A percentile compares a stretch with the other conserved stretches of the same genome.
These are phyloP conservation scores for Daphne laureola DNA, from an alignment of 441 rosid species.

Conservation along the genomic window DNA sequence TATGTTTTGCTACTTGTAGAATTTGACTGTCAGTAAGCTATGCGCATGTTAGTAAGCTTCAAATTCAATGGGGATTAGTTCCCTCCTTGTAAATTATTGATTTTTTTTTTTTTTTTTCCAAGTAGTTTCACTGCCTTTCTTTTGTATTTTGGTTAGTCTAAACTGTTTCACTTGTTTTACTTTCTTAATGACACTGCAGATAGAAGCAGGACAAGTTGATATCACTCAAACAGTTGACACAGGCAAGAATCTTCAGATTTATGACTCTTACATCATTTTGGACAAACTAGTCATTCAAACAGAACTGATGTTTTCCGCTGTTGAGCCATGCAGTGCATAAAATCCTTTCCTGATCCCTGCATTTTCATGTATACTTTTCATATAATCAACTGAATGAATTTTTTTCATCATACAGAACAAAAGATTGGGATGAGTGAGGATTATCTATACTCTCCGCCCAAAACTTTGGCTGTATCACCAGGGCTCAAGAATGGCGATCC, in stretches of 20 bases:
- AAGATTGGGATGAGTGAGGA: constrained; percentile 22
- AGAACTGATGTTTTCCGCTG: too few relatives aligned
- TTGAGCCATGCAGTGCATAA: too few relatives aligned
- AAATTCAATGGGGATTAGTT: too few relatives aligned
- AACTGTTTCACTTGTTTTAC: background rate
- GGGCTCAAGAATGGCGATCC: constrained; percentile 26
- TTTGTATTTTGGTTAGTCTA: background rate
- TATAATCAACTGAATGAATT: too few relatives aligned
- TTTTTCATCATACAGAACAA: constrained; percentile 18
- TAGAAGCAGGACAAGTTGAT: constrained; percentile 34
- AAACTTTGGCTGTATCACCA: constrained; percentile 17
- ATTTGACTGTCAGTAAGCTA: too few relatives aligned
- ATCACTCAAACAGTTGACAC: constrained; percentile 23
- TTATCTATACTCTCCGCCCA: constrained; percentile 10
- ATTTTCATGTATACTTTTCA: too few relatives aligned
- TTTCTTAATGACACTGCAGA: constrained; percentile 24
- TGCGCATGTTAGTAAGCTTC: too few relatives aligned
- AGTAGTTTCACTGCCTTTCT: background rate
- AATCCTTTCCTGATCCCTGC: too few relatives aligned
- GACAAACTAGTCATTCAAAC: too few relatives aligned
- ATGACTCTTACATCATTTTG: background rate
- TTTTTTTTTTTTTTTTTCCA: too few relatives aligned
- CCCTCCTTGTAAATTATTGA: too few relatives aligned
- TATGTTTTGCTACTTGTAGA: too few relatives aligned
- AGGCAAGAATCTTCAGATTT: constrained; percentile 27